These are phyloP conservation scores for Penicillium aurantiogriseum DNA, from an alignment of 2,329 filamentous ascomycete species.

Conservation along the genomic window DNA sequence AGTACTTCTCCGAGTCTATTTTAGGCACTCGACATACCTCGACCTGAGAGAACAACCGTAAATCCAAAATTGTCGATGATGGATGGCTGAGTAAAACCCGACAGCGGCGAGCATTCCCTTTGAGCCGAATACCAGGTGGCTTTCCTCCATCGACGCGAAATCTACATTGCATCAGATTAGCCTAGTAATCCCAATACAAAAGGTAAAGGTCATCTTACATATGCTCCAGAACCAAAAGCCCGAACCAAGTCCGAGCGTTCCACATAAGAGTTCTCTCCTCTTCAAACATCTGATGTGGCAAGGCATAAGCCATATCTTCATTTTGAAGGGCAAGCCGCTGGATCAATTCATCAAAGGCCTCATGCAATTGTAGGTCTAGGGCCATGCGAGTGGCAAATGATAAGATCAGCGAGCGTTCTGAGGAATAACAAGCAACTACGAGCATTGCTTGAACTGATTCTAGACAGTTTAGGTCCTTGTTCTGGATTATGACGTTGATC, in stretches of 20 bases:
- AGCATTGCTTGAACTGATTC: conserved; percentile 55
- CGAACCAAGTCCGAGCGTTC: conserved; percentile 52
- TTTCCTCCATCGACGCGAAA: conserved; percentile 49
- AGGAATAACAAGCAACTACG: conserved; percentile 53
- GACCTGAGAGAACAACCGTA: conserved; percentile 54
- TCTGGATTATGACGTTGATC: conserved; percentile 49
- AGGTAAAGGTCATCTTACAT: conserved; percentile 31
- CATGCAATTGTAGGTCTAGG: conserved; percentile 48
- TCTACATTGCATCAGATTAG: conserved; percentile 10
- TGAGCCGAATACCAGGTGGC: conserved; percentile 40
- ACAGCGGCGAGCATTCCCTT: conserved; percentile 44
- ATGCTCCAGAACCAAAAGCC: conserved; percentile 53
- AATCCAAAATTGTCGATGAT: conserved; percentile 48
- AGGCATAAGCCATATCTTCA: conserved; percentile 17
- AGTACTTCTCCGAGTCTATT: conserved; percentile 1
- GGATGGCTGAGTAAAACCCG: conserved; percentile 47
- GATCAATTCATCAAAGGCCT: conserved; percentile 44
- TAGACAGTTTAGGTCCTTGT: conserved; percentile 39
- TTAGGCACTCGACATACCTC: conserved; percentile 31
- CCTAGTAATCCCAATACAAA: background rate
- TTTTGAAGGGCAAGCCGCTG: conserved; percentile 29
- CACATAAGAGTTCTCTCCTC: conserved; percentile 39
- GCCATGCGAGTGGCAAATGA: conserved; percentile 54
- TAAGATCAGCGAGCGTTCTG: conserved; percentile 52
- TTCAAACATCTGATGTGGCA: conserved; percentile 15